phyloP scores from a whole-genome alignment of 306 rosid genomes.

The Corylus heterophylla region DNA sequence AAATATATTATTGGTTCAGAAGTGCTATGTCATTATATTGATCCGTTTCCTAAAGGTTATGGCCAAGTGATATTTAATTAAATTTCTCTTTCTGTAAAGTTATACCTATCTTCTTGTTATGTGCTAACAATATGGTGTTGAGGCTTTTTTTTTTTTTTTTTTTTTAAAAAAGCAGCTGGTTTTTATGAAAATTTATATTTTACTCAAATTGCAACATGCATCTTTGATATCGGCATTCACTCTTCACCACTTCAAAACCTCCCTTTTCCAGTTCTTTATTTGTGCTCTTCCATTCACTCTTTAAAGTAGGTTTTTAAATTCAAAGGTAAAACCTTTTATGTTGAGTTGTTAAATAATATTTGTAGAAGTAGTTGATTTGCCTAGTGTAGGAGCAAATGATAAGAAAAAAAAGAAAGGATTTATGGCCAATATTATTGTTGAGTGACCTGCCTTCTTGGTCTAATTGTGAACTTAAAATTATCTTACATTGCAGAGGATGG shows the following conservation, averaged over 20 bases:
- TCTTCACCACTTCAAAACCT: neutral
- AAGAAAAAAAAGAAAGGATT: neutral
- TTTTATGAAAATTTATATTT: neutral
- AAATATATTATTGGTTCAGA: too few relatives aligned
- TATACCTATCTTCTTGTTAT: neutral
- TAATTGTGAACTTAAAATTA: conserved; percentile 6
- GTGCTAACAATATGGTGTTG: neutral
- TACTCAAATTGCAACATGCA: neutral
- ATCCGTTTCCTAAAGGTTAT: neutral
- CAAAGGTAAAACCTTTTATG: neutral
- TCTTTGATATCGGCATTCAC: neutral
- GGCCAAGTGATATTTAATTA: too few relatives aligned
- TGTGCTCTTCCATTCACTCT: neutral
- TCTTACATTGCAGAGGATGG: conserved; percentile 53
- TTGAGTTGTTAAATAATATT: neutral
- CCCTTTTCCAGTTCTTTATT: neutral
- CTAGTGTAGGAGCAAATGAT: neutral
- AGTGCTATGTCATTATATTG: neutral
- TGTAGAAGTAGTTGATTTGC: neutral
- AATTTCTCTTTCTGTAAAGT: neutral
- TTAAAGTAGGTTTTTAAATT: neutral
- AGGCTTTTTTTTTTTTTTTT: neutral
- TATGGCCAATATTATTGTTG: neutral
- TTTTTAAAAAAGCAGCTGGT: neutral
- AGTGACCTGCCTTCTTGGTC: neutral